Conservation (phyloP, 371 early-diverging fungal genomes). For the Aphelidium insulamus region DNA sequence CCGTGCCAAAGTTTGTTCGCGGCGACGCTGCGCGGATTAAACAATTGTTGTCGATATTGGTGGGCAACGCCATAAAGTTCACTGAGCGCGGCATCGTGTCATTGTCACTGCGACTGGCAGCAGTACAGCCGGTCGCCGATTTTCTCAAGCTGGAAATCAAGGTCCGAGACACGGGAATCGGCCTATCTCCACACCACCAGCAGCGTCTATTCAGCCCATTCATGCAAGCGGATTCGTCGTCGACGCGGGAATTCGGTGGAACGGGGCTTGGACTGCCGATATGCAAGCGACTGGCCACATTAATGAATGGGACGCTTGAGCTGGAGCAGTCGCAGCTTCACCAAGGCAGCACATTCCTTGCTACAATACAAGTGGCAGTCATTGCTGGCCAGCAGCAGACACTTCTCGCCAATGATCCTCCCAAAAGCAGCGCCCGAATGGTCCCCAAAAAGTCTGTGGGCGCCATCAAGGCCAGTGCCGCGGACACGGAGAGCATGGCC, state of each 20-base stretch:
- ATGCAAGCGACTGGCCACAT: slow-evolving; percentile 11
- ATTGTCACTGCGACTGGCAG: slow-evolving; percentile 2
- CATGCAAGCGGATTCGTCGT: slow-evolving; percentile 28
- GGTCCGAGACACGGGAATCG: slow-evolving; percentile 35
- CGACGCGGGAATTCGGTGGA: slow-evolving; percentile 25
- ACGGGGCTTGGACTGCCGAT: slow-evolving; percentile 19
- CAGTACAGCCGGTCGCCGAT: slow-evolving; percentile 3
- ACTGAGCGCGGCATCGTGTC: slow-evolving; percentile 17
- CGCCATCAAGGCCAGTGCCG: slow-evolving; percentile 4
- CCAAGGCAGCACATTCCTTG: slow-evolving; percentile 1
- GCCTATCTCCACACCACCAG: slow-evolving; percentile 23
- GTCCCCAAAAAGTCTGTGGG: too few relatives aligned
- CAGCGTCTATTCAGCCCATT: slow-evolving; percentile 29
- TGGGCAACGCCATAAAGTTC: slow-evolving; percentile 66
- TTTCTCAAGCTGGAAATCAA: slow-evolving; percentile 11
- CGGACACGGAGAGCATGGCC: slow-evolving; percentile 1
- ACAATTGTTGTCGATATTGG: slow-evolving; percentile 61
- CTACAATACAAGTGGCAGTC: slow-evolving; percentile 1
- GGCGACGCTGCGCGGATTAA: slow-evolving; percentile 41
- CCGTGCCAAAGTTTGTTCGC: neutral
- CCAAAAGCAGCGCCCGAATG: too few relatives aligned
- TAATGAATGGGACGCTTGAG: slow-evolving; percentile 14
- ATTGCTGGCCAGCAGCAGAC: slow-evolving; percentile 5
- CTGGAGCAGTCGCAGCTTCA: slow-evolving; percentile 4
- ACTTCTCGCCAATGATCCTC: slow-evolving; percentile 4